Percentiles rank a stretch among this genome's conserved stretches.
phyloP scores from a whole-genome alignment of 208 protist species.

The Crithidia brevicula region DNA sequence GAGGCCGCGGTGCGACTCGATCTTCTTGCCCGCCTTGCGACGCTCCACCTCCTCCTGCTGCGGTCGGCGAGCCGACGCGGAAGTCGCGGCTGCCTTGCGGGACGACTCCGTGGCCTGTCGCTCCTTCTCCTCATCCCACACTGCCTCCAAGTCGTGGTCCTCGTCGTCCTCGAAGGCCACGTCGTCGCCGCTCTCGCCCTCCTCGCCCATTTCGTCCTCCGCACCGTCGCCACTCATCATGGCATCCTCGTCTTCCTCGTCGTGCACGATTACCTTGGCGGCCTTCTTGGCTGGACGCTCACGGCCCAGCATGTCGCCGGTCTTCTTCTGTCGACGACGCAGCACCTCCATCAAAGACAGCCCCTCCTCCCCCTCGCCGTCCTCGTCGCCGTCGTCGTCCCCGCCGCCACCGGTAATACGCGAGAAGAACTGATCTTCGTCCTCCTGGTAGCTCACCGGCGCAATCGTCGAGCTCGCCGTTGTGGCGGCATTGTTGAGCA shows the following conservation, averaged over 20 bases:
- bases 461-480: slow-evolving; percentile 48
- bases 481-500: slow-evolving; percentile 47
- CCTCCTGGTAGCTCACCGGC: slow-evolving; percentile 83
- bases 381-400: slow-evolving; percentile 34
- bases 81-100: slow-evolving; percentile 17
- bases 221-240: slow-evolving; percentile 40
- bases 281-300: slow-evolving; percentile 28
- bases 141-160: slow-evolving; percentile 69
- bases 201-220: slow-evolving; percentile 21
- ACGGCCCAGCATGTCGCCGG: slow-evolving; percentile 30
- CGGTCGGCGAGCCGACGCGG: slow-evolving; percentile 17
- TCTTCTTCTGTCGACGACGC: slow-evolving; percentile 56
- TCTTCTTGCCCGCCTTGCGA: slow-evolving; percentile 83
- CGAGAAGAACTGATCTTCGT: slow-evolving; percentile 92
- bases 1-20: slow-evolving; percentile 89
- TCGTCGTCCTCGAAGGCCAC: slow-evolving; percentile 32
- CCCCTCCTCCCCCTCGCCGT: slow-evolving; percentile 48
- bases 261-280: slow-evolving; percentile 10
- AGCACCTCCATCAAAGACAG: slow-evolving; percentile 85
- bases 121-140: slow-evolving; percentile 68
- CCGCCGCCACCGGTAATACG: slow-evolving; percentile 51
- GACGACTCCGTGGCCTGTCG: slow-evolving; percentile 40
- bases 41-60: slow-evolving; percentile 70
- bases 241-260: slow-evolving; percentile 32
- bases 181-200: slow-evolving; percentile 28